These are phyloP conservation scores for Ballota nigra DNA, from an alignment of 257 asterid species.

Conservation along the genomic window DNA sequence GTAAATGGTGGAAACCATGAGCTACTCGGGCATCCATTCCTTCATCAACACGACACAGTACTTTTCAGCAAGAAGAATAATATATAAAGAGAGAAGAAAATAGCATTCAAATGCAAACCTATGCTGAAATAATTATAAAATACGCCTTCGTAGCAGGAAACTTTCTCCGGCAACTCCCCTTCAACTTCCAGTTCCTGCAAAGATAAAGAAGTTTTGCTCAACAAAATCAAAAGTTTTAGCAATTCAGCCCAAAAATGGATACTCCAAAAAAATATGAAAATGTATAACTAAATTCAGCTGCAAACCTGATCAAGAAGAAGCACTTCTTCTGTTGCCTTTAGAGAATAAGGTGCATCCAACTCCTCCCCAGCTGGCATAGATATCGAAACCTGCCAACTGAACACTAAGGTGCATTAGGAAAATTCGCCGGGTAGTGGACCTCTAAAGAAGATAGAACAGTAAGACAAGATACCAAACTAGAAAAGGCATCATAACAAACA, in stretches of 20 bases:
- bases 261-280: background rate
- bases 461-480: background rate
- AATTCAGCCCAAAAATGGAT: background rate
- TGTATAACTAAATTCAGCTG: background rate
- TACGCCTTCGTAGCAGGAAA: conserved; percentile 78
- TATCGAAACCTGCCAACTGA: conserved; percentile 85
- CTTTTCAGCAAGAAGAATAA: conserved; percentile 13
- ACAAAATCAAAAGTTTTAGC: background rate
- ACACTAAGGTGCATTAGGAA: conserved; percentile 30
- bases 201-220: background rate
- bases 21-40: conserved; percentile 99
- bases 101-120: conserved; percentile 43
- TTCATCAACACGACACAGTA: conserved; percentile 26
- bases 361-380: conserved; percentile 85
- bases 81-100: conserved; percentile 3
- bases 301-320: conserved; percentile 80
- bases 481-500: too few species aligned
- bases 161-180: conserved; percentile 64
- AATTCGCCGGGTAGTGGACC: conserved; percentile 19
- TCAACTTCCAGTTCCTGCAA: conserved; percentile 69
- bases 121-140: conserved; percentile 96
- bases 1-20: conserved; percentile 90
- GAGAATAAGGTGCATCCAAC: conserved; percentile 70
- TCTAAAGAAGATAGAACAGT: conserved; percentile 1
- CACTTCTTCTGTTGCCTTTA: conserved; percentile 59